Evolutionary conservation across 2,329 filamentous ascomycete species (phyloP).

Genomic region (Bimuria novae-zelandiae): DNA sequence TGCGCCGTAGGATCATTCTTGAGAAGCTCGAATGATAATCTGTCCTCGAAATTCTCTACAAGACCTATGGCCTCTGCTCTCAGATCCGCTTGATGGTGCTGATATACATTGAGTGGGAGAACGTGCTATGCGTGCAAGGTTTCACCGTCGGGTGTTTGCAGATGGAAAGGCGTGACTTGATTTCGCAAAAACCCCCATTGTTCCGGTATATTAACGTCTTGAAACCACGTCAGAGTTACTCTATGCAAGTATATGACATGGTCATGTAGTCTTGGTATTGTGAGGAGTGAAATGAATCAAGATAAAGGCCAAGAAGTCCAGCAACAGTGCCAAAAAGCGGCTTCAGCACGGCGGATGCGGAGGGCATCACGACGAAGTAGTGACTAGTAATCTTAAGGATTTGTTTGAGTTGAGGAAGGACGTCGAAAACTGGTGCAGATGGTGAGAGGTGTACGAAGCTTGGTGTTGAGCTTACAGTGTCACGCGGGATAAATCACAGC

Average conservation of each 20-base stretch:
- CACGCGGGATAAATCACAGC: constrained; percentile 5
- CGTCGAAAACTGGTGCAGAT: not conserved
- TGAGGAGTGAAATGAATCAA: constrained; percentile 54
- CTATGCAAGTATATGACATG: constrained; percentile 63
- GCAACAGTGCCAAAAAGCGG: constrained; percentile 26
- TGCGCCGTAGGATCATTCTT: constrained; percentile 66
- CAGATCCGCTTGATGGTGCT: constrained; percentile 49
- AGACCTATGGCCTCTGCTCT: constrained; percentile 52
- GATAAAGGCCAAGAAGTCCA: constrained; percentile 40
- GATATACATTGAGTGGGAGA: constrained; percentile 53
- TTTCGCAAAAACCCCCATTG: constrained; percentile 55
- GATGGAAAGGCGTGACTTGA: constrained; percentile 56
- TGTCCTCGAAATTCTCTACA: constrained; percentile 59
- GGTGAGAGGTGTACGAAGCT: not conserved
- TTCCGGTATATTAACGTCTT: constrained; percentile 55
- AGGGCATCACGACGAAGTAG: constrained; percentile 19
- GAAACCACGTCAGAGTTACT: constrained; percentile 60
- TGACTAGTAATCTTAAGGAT: not conserved
- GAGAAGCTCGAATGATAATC: constrained; percentile 65
- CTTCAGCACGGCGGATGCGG: constrained; percentile 23
- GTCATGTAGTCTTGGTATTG: constrained; percentile 55
- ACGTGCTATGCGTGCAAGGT: constrained; percentile 56
- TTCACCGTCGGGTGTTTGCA: constrained; percentile 49
- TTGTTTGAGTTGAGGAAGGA: not conserved
- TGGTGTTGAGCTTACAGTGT: constrained; percentile 2